A percentile compares a stretch with the other conserved stretches of the same genome.
phyloP scores from a whole-genome alignment of 2,329 filamentous ascomycete species.

The Lasiodiplodia sp. region DNA sequence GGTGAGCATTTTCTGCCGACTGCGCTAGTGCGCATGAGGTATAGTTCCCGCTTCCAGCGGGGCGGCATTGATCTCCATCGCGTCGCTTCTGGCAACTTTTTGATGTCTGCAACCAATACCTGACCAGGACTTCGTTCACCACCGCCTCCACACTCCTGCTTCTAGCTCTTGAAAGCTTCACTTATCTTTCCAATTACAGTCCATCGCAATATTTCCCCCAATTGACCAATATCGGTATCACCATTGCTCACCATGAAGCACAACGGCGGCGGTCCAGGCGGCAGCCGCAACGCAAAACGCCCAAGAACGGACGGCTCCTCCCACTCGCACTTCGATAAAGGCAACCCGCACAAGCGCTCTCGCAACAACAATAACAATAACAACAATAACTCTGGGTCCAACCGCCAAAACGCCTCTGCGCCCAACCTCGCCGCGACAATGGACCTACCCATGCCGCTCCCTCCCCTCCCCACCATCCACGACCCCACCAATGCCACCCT shows the following conservation, averaged over 20 bases:
- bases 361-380: background rate
- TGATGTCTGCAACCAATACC: background rate
- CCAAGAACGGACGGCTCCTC: background rate
- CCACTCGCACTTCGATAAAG: background rate
- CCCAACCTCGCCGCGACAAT: background rate
- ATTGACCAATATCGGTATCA: background rate
- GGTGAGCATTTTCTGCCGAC: background rate
- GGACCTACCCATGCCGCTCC: constrained; percentile 47
- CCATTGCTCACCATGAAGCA: background rate
- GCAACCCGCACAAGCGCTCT: background rate
- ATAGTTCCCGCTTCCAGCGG: constrained; percentile 16
- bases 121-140: background rate
- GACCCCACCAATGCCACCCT: constrained; percentile 67
- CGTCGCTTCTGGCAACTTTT: constrained; percentile 4
- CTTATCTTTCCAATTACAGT: background rate
- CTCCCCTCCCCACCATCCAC: constrained; percentile 67
- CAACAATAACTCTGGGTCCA: no score
- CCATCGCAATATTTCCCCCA: background rate
- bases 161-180: background rate
- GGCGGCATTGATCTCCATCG: constrained; percentile 6
- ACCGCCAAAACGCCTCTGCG: background rate
- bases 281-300: background rate
- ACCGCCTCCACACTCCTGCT: background rate
- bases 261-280: background rate
- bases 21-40: background rate